A percentile compares a stretch with the other conserved stretches of the same genome.
Conservation (phyloP, 2,329 filamentous ascomycete species). For the Chaetothyriales sp. region DNA sequence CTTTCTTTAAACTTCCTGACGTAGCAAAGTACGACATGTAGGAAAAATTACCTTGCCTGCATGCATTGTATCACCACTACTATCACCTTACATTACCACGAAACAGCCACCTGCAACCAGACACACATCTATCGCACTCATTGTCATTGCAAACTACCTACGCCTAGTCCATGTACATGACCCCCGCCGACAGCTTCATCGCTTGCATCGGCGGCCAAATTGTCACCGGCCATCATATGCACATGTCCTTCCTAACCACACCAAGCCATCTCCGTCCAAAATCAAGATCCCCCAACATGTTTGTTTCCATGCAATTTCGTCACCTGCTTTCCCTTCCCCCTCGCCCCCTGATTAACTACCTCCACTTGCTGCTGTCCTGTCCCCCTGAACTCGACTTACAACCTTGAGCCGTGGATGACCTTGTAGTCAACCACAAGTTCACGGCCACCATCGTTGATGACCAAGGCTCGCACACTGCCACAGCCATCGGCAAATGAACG, state of each 20-base stretch:
- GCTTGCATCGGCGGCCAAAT: neutral
- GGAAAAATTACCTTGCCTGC: too few relatives aligned
- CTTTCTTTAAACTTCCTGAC: too few relatives aligned
- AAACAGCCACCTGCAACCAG: too few relatives aligned
- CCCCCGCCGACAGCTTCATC: too few relatives aligned
- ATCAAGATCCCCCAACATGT: neutral
- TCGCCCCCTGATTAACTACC: neutral
- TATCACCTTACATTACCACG: too few relatives aligned
- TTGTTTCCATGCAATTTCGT: neutral
- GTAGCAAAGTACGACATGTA: too few relatives aligned
- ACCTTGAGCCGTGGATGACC: slow-evolving; percentile 69
- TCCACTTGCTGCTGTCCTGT: neutral
- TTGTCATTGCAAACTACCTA: neutral
- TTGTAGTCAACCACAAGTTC: slow-evolving; percentile 99
- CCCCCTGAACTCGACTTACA: slow-evolving; percentile 31
- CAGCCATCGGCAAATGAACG: slow-evolving; percentile 81
- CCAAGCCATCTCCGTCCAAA: too few relatives aligned
- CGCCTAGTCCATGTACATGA: neutral
- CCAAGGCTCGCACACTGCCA: slow-evolving; percentile 85
- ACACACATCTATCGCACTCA: neutral
- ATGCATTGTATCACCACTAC: too few relatives aligned
- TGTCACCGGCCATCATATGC: neutral
- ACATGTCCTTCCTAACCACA: neutral
- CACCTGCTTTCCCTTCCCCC: neutral
- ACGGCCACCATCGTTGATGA: slow-evolving; percentile 82